phyloP scores from a whole-genome alignment of 768 basidiomycete species.

The Mycena leptocephala region DNA sequence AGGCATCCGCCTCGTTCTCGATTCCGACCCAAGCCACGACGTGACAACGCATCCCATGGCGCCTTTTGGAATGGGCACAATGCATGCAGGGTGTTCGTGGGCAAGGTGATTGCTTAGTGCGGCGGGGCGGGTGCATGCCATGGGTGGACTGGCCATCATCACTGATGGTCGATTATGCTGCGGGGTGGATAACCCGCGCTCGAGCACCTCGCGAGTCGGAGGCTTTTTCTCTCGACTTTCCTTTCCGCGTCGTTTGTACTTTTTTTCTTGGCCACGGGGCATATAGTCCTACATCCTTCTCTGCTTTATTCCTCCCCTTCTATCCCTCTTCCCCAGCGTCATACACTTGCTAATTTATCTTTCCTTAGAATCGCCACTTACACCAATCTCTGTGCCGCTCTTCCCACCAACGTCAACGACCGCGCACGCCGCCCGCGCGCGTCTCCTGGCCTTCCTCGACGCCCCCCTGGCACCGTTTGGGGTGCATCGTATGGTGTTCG shows the following conservation, averaged over 20 bases:
- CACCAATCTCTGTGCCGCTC: neutral
- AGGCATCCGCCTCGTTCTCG: too few relatives aligned
- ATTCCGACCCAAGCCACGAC: too few relatives aligned
- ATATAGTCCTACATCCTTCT: neutral
- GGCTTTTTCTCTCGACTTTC: conserved; percentile 7
- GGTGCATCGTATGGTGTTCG: neutral
- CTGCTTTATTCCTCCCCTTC: neutral
- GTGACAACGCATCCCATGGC: too few relatives aligned
- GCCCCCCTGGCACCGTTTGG: neutral
- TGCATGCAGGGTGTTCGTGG: too few relatives aligned
- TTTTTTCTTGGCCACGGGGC: neutral
- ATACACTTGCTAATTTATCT: neutral
- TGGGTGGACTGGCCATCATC: neutral
- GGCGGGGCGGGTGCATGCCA: neutral
- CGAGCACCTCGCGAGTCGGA: neutral
- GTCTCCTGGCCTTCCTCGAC: neutral
- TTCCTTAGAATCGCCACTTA: neutral
- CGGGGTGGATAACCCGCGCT: neutral
- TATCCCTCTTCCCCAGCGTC: neutral
- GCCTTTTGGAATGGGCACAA: too few relatives aligned
- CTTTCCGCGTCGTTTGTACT: neutral
- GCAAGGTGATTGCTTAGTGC: neutral
- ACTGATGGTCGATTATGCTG: neutral
- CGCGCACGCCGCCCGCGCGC: neutral
- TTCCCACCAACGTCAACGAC: neutral